phyloP scores from a whole-genome alignment of 345 rosid genomes.

The Boechera divaricarpa region DNA sequence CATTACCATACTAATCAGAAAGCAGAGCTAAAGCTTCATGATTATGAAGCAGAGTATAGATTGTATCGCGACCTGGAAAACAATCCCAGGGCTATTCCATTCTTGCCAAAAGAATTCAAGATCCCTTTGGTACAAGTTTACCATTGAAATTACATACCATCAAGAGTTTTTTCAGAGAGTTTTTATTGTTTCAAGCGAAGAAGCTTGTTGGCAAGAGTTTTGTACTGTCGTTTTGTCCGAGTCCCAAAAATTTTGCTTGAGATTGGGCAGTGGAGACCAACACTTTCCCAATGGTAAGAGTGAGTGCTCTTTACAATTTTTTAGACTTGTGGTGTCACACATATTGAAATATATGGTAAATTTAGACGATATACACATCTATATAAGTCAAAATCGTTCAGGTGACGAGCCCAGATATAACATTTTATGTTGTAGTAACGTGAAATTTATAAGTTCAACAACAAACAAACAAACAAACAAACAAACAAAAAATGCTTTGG shows the following conservation, averaged over 20 bases:
- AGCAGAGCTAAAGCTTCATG: constrained; percentile 79
- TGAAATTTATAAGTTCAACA: neutral
- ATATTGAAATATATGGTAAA: constrained; percentile 10
- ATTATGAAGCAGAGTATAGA: constrained; percentile 82
- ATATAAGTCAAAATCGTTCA: neutral
- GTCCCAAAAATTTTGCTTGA: constrained; percentile 14
- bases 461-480: too few species aligned
- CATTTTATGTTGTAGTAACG: neutral
- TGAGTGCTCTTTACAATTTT: constrained; percentile 13
- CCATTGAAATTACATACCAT: constrained; percentile 49
- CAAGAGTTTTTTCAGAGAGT: constrained; percentile 26
- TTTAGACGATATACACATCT: constrained; percentile 20
- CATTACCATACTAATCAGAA: constrained; percentile 94
- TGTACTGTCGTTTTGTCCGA: constrained; percentile 4
- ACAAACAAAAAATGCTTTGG: too few species aligned
- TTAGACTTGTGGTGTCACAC: constrained; percentile 14
- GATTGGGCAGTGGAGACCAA: constrained; percentile 14
- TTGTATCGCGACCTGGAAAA: constrained; percentile 65
- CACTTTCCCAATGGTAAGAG: constrained; percentile 12
- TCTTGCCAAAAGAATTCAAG: constrained; percentile 64
- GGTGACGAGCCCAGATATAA: neutral
- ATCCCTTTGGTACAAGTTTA: constrained; percentile 70
- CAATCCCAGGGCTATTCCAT: constrained; percentile 69
- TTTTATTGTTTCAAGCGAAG: constrained; percentile 4
- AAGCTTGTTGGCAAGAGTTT: constrained; percentile 24